phyloP scores from a whole-genome alignment of 2,329 filamentous ascomycete genomes.

The Fusarium duplospermum region DNA sequence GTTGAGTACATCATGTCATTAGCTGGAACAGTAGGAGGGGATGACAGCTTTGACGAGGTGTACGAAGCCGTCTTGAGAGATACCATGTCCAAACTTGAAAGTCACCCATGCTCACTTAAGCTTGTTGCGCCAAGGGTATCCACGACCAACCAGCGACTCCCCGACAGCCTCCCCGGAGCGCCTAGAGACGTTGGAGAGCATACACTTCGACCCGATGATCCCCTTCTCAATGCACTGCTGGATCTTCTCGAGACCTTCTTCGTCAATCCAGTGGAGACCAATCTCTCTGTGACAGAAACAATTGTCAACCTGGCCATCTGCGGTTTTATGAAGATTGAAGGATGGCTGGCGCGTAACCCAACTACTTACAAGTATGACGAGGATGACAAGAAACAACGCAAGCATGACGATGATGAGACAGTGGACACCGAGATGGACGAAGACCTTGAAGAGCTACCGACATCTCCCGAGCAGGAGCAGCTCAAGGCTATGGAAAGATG shows the following conservation, averaged over 20 bases:
- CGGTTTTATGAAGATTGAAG: conserved; percentile 84
- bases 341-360: conserved; percentile 87
- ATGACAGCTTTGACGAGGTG: conserved; percentile 76
- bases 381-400: conserved; percentile 46
- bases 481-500: conserved; percentile 63
- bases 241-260: conserved; percentile 85
- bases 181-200: conserved; percentile 71
- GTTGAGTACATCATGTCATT: conserved; percentile 77
- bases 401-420: conserved; percentile 12
- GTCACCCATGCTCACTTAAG: conserved; percentile 77
- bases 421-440: conserved; percentile 37
- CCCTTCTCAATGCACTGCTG: conserved; percentile 72
- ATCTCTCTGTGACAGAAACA: conserved; percentile 86
- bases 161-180: conserved; percentile 69
- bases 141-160: conserved; percentile 66
- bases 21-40: conserved; percentile 75
- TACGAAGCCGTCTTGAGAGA: conserved; percentile 81
- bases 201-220: conserved; percentile 71
- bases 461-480: conserved; percentile 49
- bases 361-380: conserved; percentile 65
- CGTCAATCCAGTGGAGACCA: conserved; percentile 90
- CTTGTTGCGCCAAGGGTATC: conserved; percentile 72
- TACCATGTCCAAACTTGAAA: conserved; percentile 74
- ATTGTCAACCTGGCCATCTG: conserved; percentile 87
- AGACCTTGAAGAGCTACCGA: conserved; percentile 29